Evolutionary conservation across 2,329 filamentous ascomycete species (phyloP), one percentile per base, ranked within the genome.

Genomic region (Pyrenochaeta sp.): DNA sequence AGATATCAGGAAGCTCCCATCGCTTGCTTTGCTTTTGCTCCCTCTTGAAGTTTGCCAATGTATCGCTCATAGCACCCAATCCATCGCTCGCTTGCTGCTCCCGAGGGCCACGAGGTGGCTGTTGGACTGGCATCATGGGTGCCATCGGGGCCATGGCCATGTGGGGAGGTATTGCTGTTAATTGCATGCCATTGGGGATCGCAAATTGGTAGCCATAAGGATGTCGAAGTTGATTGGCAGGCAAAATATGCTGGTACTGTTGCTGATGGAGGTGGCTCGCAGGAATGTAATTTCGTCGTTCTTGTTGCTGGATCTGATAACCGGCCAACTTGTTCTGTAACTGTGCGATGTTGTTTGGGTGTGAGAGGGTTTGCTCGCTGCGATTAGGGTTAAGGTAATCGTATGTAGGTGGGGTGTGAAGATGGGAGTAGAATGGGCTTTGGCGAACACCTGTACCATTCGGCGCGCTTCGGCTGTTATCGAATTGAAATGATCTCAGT

Each of bases 1-100:
- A 94, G 37, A 98, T 94, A 60, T 97, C 91, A 78, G 91, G 93
- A 9, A 99, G 81, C 66, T 97, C 92, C 68, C 87, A 96, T 15
- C 87, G 85, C 73, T 85, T 87, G 73, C 83, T 92, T 0, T 85
- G 85, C 74, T 92, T 96, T 61, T 83, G 84, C 67, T 87, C 90
- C 10, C 83, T 82, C 36, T 90, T 87, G 76, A 96, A 97, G 27
- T 96, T 91, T 56, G 93, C 89, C 1, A 97, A 81, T 7, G 93
- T 77, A 12, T 82, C 78, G 72, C 92, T 96, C 65, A 91, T 85
- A 12, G 89, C 78, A 48, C 85, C 85, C 54, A 85, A 36, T 5
- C 57, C 84, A 12, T 81, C 80, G 7, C 50, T 36, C 1, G 81
- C 76, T 48, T 90, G 86, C 52, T 72, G 66, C 27, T 87, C 85